phyloP scores from a whole-genome alignment of 805 yeast genomes.

The Torulaspora maleeae region DNA sequence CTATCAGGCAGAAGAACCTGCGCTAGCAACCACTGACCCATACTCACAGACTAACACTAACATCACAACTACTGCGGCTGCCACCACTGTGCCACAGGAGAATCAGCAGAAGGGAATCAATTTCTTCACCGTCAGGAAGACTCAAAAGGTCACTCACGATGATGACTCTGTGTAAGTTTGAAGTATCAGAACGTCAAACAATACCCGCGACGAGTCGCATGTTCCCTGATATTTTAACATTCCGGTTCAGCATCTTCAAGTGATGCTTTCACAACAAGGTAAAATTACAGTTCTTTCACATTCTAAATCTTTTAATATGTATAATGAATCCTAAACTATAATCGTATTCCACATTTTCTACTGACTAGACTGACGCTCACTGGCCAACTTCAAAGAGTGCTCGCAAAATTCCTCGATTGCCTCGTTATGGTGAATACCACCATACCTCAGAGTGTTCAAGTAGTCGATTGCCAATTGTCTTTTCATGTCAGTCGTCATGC shows the following conservation, averaged over 20 bases:
- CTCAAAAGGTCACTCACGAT: constrained; percentile 36
- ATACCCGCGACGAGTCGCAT: not conserved
- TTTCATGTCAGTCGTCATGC: constrained; percentile 35
- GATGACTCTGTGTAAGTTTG: constrained; percentile 37
- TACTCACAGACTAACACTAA: constrained; percentile 4
- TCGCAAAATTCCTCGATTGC: constrained; percentile 60
- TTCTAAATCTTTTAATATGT: constrained; percentile 1
- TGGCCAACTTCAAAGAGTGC: constrained; percentile 13
- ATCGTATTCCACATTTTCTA: not conserved
- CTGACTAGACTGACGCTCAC: not conserved
- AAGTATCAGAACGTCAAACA: not conserved
- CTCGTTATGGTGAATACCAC: constrained; percentile 58
- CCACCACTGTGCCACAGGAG: constrained; percentile 18
- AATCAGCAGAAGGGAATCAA: constrained; percentile 52
- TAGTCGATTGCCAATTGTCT: constrained; percentile 54
- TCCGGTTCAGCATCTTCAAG: not conserved
- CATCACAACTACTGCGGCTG: constrained; percentile 4
- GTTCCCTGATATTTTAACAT: not conserved
- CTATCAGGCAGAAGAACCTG: constrained; percentile 33
- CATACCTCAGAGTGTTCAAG: constrained; percentile 49
- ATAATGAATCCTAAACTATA: not conserved
- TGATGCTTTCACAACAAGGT: not conserved
- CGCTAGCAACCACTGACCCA: constrained; percentile 5
- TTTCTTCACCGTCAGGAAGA: constrained; percentile 67
- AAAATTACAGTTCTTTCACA: constrained; percentile 4